Evolutionary conservation across 768 basidiomycete species (phyloP).

Genomic region (Xerocomellus dryophilus): DNA sequence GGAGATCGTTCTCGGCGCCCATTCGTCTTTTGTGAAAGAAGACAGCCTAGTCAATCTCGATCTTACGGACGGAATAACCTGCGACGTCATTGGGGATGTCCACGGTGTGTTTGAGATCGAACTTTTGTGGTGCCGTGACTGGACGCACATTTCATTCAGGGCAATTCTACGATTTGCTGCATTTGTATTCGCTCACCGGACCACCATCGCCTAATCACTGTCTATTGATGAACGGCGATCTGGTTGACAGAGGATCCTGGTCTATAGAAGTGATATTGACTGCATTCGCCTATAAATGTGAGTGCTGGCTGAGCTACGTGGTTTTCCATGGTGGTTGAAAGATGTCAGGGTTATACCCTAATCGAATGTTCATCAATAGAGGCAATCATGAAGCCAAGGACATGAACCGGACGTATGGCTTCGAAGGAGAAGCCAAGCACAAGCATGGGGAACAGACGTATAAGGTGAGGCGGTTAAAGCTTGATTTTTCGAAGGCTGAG

Average conservation of each 20-base stretch:
- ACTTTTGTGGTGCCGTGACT: not conserved
- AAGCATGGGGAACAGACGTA: constrained; percentile 96
- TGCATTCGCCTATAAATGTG: constrained; percentile 94
- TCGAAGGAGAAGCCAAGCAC: constrained; percentile 94
- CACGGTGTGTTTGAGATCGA: constrained; percentile 56
- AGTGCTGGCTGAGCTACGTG: constrained; percentile 23
- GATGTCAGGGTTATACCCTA: constrained; percentile 83
- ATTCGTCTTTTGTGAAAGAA: constrained; percentile 70
- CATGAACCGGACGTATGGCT: constrained; percentile 94
- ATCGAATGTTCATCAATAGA: constrained; percentile 87
- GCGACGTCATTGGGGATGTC: constrained; percentile 95
- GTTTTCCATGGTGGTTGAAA: constrained; percentile 10
- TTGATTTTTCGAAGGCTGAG: not conserved
- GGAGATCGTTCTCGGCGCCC: constrained; percentile 92
- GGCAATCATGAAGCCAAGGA: constrained; percentile 97
- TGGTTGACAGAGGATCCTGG: constrained; percentile 97
- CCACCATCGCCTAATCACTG: constrained; percentile 83
- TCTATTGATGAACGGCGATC: constrained; percentile 89
- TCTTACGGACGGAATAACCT: constrained; percentile 72
- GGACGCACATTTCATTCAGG: constrained; percentile 43
- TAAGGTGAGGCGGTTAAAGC: constrained; percentile 49
- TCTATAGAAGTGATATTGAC: constrained; percentile 90
- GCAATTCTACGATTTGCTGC: constrained; percentile 92
- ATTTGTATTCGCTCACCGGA: constrained; percentile 83
- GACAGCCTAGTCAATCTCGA: constrained; percentile 76